Conservation (phyloP, 1,284 basidiomycete genomes). For the Microbotryum intermedium region DNA sequence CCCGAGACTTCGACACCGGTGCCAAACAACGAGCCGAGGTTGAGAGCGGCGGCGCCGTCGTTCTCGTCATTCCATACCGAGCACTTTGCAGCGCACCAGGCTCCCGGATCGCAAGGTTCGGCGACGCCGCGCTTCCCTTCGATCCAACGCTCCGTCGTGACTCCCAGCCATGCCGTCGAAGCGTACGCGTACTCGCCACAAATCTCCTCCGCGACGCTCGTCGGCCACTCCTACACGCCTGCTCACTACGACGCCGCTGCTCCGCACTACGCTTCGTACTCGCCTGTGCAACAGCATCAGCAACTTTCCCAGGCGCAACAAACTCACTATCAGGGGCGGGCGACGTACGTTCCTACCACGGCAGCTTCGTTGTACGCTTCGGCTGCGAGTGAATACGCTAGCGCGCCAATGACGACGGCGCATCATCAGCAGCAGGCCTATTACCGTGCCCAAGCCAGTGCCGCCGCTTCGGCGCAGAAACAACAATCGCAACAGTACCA, state of each 20-base stretch:
- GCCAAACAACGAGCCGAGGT: slow-evolving; percentile 20
- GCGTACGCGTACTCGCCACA: slow-evolving; percentile 10
- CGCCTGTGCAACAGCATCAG: neutral
- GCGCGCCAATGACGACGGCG: slow-evolving; percentile 4
- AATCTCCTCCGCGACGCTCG: neutral
- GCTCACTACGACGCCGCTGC: neutral
- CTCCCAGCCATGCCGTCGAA: slow-evolving; percentile 6
- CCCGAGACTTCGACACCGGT: neutral
- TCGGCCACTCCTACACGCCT: slow-evolving; percentile 9
- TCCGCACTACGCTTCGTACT: neutral
- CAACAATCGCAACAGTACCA: slow-evolving; percentile 4
- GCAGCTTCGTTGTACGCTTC: slow-evolving; percentile 6
- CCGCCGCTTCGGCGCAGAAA: neutral
- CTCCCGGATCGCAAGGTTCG: neutral
- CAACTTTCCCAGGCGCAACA: neutral
- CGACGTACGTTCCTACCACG: slow-evolving; percentile 5
- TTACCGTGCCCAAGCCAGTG: neutral
- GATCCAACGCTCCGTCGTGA: neutral
- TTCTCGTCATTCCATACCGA: slow-evolving; percentile 28
- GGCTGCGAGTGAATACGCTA: neutral
- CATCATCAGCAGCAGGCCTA: slow-evolving; percentile 4
- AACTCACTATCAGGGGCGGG: neutral
- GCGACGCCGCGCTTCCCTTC: neutral
- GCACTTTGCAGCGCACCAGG: slow-evolving; percentile 14
- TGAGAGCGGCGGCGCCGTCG: slow-evolving; percentile 22